These are phyloP conservation scores for Stephania japonica DNA, from an alignment of 164 flowering plant species.

Conservation along the genomic window DNA sequence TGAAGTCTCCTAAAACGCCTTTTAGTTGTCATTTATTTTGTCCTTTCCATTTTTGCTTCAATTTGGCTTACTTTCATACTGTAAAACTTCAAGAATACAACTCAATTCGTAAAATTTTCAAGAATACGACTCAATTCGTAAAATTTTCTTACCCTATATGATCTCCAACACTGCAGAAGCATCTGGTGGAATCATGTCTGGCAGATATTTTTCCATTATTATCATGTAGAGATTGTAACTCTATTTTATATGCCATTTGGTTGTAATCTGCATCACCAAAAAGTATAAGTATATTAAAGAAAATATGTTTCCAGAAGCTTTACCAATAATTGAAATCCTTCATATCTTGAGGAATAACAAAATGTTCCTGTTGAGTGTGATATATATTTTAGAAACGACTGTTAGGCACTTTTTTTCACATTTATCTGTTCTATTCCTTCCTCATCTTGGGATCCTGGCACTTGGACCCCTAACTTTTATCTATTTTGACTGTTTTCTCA, in stretches of 20 bases:
- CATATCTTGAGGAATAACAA: background rate
- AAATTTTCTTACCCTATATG: background rate
- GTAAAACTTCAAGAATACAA: background rate
- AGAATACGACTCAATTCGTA: background rate
- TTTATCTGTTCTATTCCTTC: background rate
- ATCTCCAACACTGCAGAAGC: background rate
- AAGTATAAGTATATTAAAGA: background rate
- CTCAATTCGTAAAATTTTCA: background rate
- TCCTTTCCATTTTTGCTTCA: background rate
- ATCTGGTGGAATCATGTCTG: background rate
- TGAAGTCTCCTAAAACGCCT: background rate
- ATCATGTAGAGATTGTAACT: background rate
- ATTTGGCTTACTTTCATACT: background rate
- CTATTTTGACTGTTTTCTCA: slow-evolving; percentile 8
- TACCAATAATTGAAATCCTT: background rate
- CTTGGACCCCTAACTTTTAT: background rate
- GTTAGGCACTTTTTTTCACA: background rate
- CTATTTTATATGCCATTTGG: background rate
- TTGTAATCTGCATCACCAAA: background rate
- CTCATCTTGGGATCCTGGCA: background rate
- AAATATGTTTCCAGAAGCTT: background rate
- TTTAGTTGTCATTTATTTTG: background rate
- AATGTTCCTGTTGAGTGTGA: background rate
- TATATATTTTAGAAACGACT: background rate
- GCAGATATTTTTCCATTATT: background rate